Evolutionary conservation across 306 rosid species (phyloP), one percentile per base, ranked within the genome.

Genomic region (Ziziphus jujuba): DNA sequence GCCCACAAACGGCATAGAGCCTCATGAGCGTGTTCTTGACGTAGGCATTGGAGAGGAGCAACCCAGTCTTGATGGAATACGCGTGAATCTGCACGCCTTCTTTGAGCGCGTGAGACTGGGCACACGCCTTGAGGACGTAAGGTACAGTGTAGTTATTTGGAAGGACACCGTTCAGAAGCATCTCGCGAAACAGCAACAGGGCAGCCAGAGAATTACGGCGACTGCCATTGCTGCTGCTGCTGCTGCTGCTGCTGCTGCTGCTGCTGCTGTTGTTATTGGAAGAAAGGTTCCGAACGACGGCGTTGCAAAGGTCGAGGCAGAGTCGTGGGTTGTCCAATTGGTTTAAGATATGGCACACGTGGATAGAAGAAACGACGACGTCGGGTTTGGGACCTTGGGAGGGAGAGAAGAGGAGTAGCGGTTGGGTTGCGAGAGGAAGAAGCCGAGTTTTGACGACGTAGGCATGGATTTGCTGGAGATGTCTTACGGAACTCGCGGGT

Each of bases 41-140:
- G 25, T 73, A 81, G 25, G 73, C 74, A 43, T 77, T 81, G 64
- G 71, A 61, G 17, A 28, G 35, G 16, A 81, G 19, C 61, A 73
- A 31, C 33, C 79, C 77, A 0, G 67, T 69, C 59, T 81, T 81
- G 58, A 77, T 33, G 0, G 74, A 68, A 21, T 34, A 67, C 23
- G 74, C 64, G 16, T 81, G 79, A 57, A 73, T 19, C 69, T 81
- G 85, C 48, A 73, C 57, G 44, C 85, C 85, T 66, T 81, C 77
- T 55, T 44, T 22, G 9, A 77, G 61, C 33, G 77, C 65, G 45
- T 20, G 74, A 21, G 59, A 33, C 71, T 50, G 67, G 6, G 82
- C 56, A 25, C 75, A 77, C 3, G 77, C 85, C 52, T 63, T 81
- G 74, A 81, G 79, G 50, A 65, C 82, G 20, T 19, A 66, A 13